These are phyloP conservation scores for Penicillium cinerascens DNA, from an alignment of 495 filamentous ascomycete genomes.

Conservation along the genomic window DNA sequence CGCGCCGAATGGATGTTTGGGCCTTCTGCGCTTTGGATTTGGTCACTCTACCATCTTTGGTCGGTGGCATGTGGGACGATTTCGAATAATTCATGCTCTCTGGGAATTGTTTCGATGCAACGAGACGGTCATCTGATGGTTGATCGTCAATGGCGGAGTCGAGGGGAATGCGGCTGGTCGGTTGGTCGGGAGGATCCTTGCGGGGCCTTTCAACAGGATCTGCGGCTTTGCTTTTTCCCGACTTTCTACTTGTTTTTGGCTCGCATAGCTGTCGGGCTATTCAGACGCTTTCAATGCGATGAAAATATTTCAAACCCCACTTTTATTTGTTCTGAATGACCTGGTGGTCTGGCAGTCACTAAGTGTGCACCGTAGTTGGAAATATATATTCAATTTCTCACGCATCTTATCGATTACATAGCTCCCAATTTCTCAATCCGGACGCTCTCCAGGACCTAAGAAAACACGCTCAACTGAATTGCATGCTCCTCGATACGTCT, in stretches of 20 bases:
- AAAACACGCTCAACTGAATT: constrained; percentile 27
- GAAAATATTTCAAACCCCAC: too few species aligned
- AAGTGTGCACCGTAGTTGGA: too few species aligned
- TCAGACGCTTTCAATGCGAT: too few species aligned
- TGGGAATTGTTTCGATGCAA: background rate
- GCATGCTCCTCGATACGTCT: constrained; percentile 44
- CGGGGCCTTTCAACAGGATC: background rate
- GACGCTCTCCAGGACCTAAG: background rate
- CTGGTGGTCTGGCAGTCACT: too few species aligned
- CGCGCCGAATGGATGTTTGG: constrained; percentile 11
- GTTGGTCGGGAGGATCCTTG: constrained; percentile 1
- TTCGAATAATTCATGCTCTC: background rate
- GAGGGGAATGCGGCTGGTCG: constrained; percentile 16
- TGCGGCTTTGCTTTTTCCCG: background rate
- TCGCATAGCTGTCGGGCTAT: too few species aligned
- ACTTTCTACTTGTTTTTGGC: background rate
- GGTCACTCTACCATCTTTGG: constrained; percentile 23
- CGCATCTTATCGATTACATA: background rate
- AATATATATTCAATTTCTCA: background rate
- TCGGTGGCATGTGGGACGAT: constrained; percentile 17
- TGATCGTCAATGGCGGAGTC: background rate
- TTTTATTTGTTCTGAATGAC: too few species aligned
- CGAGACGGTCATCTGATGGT: background rate
- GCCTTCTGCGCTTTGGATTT: constrained; percentile 15
- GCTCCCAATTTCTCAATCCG: background rate